These are phyloP conservation scores for Komagataella populi DNA, from an alignment of 805 yeast species.

Conservation along the genomic window DNA sequence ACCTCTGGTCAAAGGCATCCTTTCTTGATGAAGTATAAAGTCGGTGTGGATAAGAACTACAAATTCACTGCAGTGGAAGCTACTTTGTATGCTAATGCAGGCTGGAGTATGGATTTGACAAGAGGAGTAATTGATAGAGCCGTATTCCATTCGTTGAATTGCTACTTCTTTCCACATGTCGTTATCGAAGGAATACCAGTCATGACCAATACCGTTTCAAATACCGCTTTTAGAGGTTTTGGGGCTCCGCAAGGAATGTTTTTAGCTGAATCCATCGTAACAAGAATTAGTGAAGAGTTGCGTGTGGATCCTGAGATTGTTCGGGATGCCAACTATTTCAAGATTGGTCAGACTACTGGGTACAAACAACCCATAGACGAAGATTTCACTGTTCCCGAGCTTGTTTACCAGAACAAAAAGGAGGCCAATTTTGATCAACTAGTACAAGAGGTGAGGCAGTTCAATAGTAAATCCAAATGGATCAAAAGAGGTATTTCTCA, in stretches of 20 bases:
- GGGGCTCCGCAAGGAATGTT: slow-evolving; percentile 40
- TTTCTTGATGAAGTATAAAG: slow-evolving; percentile 26
- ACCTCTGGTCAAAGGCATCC: slow-evolving; percentile 35
- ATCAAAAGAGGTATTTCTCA: slow-evolving; percentile 31
- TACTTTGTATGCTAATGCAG: slow-evolving; percentile 29
- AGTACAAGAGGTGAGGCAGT: slow-evolving; percentile 22
- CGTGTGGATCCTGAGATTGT: slow-evolving; percentile 24
- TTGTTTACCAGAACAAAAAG: slow-evolving; percentile 21
- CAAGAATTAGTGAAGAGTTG: slow-evolving; percentile 24
- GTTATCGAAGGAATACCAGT: slow-evolving; percentile 23
- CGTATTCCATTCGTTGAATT: slow-evolving; percentile 27
- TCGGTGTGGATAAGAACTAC: slow-evolving; percentile 24
- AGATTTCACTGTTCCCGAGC: slow-evolving; percentile 23
- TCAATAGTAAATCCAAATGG: slow-evolving; percentile 26
- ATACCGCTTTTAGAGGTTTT: slow-evolving; percentile 35
- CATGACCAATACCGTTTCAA: slow-evolving; percentile 30
- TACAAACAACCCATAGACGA: slow-evolving; percentile 26
- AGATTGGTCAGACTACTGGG: slow-evolving; percentile 18
- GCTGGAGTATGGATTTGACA: slow-evolving; percentile 34
- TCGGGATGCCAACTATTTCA: slow-evolving; percentile 23
- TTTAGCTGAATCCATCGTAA: slow-evolving; percentile 24
- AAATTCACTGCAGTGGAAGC: slow-evolving; percentile 26
- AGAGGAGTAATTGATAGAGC: slow-evolving; percentile 36
- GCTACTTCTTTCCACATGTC: slow-evolving; percentile 28
- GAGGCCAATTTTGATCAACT: slow-evolving; percentile 21